phyloP scores from a whole-genome alignment of 2,329 filamentous ascomycete genomes.

The Fusarium siculi region DNA sequence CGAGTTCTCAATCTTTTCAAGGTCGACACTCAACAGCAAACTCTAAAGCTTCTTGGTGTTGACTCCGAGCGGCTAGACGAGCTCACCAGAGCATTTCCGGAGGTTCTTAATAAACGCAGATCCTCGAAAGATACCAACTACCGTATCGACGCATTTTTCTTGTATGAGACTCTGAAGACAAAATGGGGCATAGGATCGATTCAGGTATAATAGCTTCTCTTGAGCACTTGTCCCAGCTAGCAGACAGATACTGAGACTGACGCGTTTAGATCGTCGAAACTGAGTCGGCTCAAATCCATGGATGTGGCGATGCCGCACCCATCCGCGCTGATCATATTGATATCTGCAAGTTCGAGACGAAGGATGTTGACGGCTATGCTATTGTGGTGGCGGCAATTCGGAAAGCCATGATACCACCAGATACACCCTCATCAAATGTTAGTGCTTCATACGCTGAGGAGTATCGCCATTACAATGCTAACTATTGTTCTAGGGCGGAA shows the following conservation, averaged over 20 bases:
- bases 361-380: background rate
- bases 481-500: fast-evolving
- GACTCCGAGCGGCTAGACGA: fast-evolving
- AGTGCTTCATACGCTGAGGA: too few relatives aligned
- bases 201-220: background rate
- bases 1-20: fast-evolving
- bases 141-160: fast-evolving
- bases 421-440: too few relatives aligned
- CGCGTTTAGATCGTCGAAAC: fast-evolving
- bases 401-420: background rate
- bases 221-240: fast-evolving
- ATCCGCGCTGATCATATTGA: background rate
- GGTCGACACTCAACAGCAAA: background rate
- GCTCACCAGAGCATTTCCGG: fast-evolving
- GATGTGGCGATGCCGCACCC: background rate
- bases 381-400: background rate
- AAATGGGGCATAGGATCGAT: fast-evolving
- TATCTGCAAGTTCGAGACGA: background rate
- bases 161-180: background rate
- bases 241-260: fast-evolving
- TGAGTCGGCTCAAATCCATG: background rate
- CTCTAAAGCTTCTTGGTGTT: background rate
- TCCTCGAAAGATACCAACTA: fast-evolving
- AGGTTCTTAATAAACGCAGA: background rate
- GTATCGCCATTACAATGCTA: background rate